Evolutionary conservation across 306 rosid species (phyloP).

Genomic region (Vicia faba): DNA sequence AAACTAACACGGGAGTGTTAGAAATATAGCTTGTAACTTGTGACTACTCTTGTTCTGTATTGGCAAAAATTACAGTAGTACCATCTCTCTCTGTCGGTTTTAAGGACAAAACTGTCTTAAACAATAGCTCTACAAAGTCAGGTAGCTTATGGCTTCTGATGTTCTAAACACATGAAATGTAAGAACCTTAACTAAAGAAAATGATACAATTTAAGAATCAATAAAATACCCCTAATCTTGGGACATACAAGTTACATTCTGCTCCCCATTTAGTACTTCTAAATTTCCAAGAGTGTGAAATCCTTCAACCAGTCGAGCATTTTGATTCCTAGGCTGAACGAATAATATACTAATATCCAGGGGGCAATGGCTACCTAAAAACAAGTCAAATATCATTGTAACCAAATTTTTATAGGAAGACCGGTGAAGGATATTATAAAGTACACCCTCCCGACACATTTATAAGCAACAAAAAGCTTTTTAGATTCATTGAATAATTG

Average conservation of each 20-base stretch:
- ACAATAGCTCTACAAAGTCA: constrained; percentile 29
- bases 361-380: constrained; percentile 29
- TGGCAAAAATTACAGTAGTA: background rate
- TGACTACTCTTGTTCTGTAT: background rate
- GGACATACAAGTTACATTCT: constrained; percentile 31
- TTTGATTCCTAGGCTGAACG: constrained; percentile 24
- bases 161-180: constrained; percentile 9
- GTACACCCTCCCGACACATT: too few relatives aligned
- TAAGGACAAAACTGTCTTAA: constrained; percentile 10
- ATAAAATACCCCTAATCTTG: constrained; percentile 19
- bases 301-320: constrained; percentile 27
- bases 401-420: background rate
- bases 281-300: constrained; percentile 17
- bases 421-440: background rate
- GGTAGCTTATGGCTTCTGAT: constrained; percentile 27
- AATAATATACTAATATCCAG: background rate
- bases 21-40: background rate
- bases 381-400: constrained; percentile 17
- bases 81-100: constrained; percentile 6
- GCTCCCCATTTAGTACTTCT: constrained; percentile 19
- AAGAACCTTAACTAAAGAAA: background rate
- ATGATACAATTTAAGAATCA: background rate
- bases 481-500: too few relatives aligned
- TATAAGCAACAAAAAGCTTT: too few relatives aligned
- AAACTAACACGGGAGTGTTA: background rate